Evolutionary conservation across 2,329 filamentous ascomycete genomes (phyloP).

Genomic region (Fusarium cicatricum): DNA sequence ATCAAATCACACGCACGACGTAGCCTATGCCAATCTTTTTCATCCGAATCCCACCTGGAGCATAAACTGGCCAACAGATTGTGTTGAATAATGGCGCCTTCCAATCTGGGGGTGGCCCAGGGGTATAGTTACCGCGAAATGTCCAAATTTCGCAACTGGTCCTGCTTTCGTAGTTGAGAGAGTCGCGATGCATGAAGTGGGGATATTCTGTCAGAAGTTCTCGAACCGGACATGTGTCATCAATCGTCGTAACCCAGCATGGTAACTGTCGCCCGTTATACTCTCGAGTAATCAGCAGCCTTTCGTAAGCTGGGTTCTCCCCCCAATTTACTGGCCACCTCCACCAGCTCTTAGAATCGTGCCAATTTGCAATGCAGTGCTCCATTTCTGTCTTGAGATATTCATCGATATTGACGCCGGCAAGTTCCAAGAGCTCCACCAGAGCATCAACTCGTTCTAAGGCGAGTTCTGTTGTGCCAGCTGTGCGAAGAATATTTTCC

Average conservation of each 20-base stretch:
- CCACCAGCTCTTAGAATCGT: no score
- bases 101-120: no score
- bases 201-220: background rate
- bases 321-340: no score
- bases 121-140: no score
- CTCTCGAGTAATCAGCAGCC: background rate
- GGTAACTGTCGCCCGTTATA: background rate
- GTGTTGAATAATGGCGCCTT: no score
- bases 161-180: no score
- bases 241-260: background rate
- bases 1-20: background rate
- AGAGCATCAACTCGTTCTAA: background rate
- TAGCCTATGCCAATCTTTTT: background rate
- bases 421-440: background rate
- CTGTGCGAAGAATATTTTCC: background rate
- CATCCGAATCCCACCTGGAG: no score
- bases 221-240: background rate
- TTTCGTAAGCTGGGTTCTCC: background rate
- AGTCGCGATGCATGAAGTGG: background rate
- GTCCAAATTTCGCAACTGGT: no score
- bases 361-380: background rate
- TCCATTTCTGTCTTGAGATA: constrained; percentile 7
- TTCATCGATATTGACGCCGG: background rate
- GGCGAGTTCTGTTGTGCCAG: background rate
- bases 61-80: no score